Evolutionary conservation across 768 basidiomycete genomes (phyloP).

Genomic region (Phylloporus rhodoxanthus): DNA sequence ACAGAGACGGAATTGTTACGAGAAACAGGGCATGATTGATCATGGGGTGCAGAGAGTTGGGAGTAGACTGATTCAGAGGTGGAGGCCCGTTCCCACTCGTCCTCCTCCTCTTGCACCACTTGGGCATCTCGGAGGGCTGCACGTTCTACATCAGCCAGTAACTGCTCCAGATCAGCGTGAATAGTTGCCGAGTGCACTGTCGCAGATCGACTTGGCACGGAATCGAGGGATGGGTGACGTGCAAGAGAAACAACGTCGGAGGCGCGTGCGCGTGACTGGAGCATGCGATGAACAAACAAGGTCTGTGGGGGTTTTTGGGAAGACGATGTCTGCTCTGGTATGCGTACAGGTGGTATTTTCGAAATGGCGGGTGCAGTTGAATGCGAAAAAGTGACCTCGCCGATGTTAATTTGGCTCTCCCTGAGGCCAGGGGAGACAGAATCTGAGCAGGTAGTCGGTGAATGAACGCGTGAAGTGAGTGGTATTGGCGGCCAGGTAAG

Average conservation of each 20-base stretch:
- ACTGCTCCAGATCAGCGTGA: slow-evolving; percentile 5
- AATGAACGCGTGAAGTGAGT: slow-evolving; percentile 1
- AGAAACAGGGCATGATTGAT: slow-evolving; percentile 8
- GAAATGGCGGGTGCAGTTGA: not conserved
- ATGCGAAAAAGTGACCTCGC: slow-evolving; percentile 4
- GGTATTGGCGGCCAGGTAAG: slow-evolving; percentile 7
- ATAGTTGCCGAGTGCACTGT: slow-evolving; percentile 5
- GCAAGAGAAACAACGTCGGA: slow-evolving; percentile 5
- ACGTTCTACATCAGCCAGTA: slow-evolving; percentile 15
- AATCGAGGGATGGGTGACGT: slow-evolving; percentile 2
- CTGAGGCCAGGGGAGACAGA: not conserved
- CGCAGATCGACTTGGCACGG: slow-evolving; percentile 1
- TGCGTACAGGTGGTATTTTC: slow-evolving; percentile 6
- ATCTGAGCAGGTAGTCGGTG: not conserved
- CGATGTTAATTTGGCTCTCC: slow-evolving; percentile 1
- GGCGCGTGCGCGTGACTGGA: slow-evolving; percentile 18
- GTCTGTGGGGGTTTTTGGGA: not conserved
- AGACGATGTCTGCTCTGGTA: not conserved
- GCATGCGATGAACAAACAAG: slow-evolving; percentile 17
- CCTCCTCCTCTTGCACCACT: not conserved
- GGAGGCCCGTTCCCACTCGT: not conserved
- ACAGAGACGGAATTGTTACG: not conserved
- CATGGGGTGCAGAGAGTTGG: slow-evolving; percentile 18
- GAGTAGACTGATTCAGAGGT: slow-evolving; percentile 21
- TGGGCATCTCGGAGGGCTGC: slow-evolving; percentile 13